These are phyloP conservation scores for Galeopsis tetrahit DNA, from an alignment of 257 asterid species.

Conservation along the genomic window DNA sequence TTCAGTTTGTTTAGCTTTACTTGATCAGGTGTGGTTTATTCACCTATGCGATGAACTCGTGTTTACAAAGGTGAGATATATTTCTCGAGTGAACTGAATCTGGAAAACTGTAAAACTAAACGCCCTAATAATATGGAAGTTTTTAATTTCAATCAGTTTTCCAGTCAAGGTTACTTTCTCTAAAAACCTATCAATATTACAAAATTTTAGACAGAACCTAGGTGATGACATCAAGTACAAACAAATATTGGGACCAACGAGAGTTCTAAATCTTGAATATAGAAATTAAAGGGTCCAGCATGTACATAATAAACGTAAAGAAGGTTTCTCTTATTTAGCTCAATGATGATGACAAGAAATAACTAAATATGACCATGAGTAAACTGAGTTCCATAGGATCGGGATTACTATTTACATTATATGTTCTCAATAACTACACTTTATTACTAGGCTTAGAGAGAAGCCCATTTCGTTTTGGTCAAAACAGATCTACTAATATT, in stretches of 20 bases:
- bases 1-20: background rate
- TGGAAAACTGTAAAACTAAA: background rate
- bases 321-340: constrained; percentile 6
- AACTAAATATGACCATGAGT: constrained; percentile 8
- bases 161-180: background rate
- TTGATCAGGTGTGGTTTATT: background rate
- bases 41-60: background rate
- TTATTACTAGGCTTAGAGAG: background rate
- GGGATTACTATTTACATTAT: constrained; percentile 4
- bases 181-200: background rate
- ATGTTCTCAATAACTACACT: constrained; percentile 4
- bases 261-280: background rate
- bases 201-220: background rate
- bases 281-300: background rate
- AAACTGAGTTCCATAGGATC: constrained; percentile 1
- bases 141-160: background rate
- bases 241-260: background rate
- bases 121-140: background rate
- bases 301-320: background rate
- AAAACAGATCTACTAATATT: background rate
- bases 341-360: background rate
- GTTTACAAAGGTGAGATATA: background rate
- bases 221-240: background rate
- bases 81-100: background rate
- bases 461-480: background rate